Evolutionary conservation across 371 early-diverging fungal species (phyloP).

Genomic region (Phascolomyces articulosus): DNA sequence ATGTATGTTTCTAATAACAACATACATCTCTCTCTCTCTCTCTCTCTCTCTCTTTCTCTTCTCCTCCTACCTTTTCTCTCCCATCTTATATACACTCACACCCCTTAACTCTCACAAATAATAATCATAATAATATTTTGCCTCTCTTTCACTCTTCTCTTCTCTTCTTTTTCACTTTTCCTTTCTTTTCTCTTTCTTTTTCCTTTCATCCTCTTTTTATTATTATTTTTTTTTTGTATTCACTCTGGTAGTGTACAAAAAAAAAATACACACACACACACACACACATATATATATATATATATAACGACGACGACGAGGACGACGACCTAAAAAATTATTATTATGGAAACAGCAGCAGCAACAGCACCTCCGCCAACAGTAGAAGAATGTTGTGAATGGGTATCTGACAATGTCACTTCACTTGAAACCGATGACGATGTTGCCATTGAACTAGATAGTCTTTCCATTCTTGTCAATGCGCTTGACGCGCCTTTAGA

Average conservation of each 20-base stretch:
- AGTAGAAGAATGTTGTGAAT: conserved; percentile 24
- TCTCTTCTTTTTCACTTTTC: neutral
- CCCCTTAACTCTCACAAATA: too few species aligned
- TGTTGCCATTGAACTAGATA: conserved; percentile 20
- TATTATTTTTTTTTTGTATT: too few species aligned
- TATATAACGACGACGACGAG: too few species aligned
- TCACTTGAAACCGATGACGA: conserved; percentile 9
- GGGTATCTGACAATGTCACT: conserved; percentile 11
- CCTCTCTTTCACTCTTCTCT: conserved; percentile 1
- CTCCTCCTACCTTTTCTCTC: too few species aligned
- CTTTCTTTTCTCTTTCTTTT: neutral
- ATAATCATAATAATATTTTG: neutral
- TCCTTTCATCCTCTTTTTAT: neutral
- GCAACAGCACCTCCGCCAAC: conserved; percentile 21
- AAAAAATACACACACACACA: too few species aligned
- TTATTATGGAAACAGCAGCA: neutral
- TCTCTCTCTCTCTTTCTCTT: neutral
- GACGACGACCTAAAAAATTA: too few species aligned
- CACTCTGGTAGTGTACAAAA: neutral
- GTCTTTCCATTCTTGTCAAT: conserved; percentile 18
- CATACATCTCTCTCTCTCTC: neutral
- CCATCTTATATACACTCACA: neutral
- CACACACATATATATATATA: too few species aligned
- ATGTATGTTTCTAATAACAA: too few species aligned
- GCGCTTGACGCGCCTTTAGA: conserved; percentile 22